A percentile compares a stretch with the other conserved stretches of the same genome.
These are phyloP conservation scores for Symbiotaphrina buchneri DNA, from an alignment of 495 filamentous ascomycete species.

Conservation along the genomic window DNA sequence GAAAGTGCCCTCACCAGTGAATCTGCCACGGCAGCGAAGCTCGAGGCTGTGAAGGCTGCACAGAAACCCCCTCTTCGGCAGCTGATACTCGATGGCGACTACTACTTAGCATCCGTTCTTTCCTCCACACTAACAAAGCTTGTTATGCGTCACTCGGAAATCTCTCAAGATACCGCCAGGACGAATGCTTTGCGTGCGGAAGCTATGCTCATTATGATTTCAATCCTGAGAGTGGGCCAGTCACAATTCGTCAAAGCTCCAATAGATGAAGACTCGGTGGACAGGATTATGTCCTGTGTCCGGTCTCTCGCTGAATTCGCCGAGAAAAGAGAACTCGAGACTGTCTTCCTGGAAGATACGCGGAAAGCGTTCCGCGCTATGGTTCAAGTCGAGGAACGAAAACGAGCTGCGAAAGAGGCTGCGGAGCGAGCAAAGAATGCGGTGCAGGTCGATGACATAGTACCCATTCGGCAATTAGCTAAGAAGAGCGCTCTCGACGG, in stretches of 20 bases:
- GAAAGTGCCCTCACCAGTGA: constrained; percentile 90
- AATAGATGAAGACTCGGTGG: constrained; percentile 94
- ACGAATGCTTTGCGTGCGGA: constrained; percentile 91
- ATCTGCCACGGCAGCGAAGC: constrained; percentile 67
- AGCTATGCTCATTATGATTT: constrained; percentile 99
- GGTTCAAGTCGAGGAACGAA: constrained; percentile 96
- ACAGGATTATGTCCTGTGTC: constrained; percentile 92
- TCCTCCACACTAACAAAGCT: constrained; percentile 90
- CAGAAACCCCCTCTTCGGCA: constrained; percentile 92
- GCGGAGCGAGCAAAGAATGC: constrained; percentile 83
- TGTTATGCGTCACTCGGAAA: constrained; percentile 94
- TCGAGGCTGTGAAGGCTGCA: constrained; percentile 91
- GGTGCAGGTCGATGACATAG: constrained; percentile 85
- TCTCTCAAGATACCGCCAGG: constrained; percentile 64
- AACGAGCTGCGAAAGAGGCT: constrained; percentile 75
- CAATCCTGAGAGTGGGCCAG: constrained; percentile 90
- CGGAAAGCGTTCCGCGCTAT: constrained; percentile 93
- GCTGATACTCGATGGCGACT: constrained; percentile 91
- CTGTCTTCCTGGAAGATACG: constrained; percentile 87
- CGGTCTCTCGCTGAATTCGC: constrained; percentile 82
- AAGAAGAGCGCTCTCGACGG: constrained; percentile 82
- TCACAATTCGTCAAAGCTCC: constrained; percentile 93
- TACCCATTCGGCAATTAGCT: constrained; percentile 75
- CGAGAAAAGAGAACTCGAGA: constrained; percentile 71
- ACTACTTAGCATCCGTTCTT: constrained; percentile 87